phyloP scores from a whole-genome alignment of 768 basidiomycete species.

The Podaxis sp. region DNA sequence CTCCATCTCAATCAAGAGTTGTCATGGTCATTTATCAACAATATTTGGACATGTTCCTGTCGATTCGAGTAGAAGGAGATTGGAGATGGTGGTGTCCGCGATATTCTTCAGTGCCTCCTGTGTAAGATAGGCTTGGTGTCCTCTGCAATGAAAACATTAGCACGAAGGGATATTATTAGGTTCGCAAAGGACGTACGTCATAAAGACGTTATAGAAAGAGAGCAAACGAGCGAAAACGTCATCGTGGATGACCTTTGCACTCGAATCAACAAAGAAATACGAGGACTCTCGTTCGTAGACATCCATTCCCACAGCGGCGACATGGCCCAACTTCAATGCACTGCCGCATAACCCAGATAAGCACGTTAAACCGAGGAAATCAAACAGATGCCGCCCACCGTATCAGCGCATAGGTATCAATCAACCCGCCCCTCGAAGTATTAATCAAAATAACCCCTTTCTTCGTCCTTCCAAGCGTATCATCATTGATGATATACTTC shows the following conservation, averaged over 20 bases:
- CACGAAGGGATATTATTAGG: background rate
- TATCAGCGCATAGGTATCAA: slow-evolving; percentile 41
- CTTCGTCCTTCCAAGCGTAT: slow-evolving; percentile 37
- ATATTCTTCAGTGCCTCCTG: slow-evolving; percentile 39
- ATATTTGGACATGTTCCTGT: slow-evolving; percentile 33
- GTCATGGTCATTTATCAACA: slow-evolving; percentile 12
- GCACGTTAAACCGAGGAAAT: no score
- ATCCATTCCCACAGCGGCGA: slow-evolving; percentile 43
- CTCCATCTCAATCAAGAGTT: background rate
- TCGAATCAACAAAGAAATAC: slow-evolving; percentile 45
- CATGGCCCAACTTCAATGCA: slow-evolving; percentile 37
- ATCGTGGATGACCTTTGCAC: slow-evolving; percentile 43
- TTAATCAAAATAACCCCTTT: slow-evolving; percentile 42
- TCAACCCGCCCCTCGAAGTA: slow-evolving; percentile 42
- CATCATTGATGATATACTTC: slow-evolving; percentile 42
- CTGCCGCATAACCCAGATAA: slow-evolving; percentile 19
- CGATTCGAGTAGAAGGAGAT: slow-evolving; percentile 31
- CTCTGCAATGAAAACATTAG: slow-evolving; percentile 24
- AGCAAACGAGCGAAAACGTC: slow-evolving; percentile 44
- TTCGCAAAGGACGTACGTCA: slow-evolving; percentile 31
- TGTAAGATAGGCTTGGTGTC: slow-evolving; percentile 45
- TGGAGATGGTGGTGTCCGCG: slow-evolving; percentile 39
- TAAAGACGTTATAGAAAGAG: slow-evolving; percentile 45
- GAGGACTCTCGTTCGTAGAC: slow-evolving; percentile 41
- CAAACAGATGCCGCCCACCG: slow-evolving; percentile 25